phyloP scores from a whole-genome alignment of 176 grass and related monocot genomes.

The Bonia amplexicaulis region DNA sequence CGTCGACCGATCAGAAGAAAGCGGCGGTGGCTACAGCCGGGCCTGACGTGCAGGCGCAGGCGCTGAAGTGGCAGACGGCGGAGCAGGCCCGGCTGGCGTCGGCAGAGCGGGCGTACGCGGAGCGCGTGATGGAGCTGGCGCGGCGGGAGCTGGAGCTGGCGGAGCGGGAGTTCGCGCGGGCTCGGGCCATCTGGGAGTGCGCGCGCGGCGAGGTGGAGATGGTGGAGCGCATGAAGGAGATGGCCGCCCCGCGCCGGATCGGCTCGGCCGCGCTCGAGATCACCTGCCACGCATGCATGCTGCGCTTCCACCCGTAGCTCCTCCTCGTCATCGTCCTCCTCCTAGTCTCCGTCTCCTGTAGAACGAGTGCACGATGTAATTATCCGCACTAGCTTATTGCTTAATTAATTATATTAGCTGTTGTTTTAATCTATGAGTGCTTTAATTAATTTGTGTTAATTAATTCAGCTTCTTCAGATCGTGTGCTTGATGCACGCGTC shows the following conservation, averaged over 20 bases:
- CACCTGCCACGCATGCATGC: constrained; percentile 76
- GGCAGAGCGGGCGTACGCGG: constrained; percentile 66
- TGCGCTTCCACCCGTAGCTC: constrained; percentile 49
- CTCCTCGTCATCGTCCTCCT: neutral
- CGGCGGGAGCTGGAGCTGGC: constrained; percentile 70
- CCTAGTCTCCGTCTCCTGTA: neutral
- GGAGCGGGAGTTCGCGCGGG: constrained; percentile 70
- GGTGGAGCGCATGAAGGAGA: constrained; percentile 73
- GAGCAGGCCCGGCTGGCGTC: constrained; percentile 68
- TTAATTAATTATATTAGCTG: neutral
- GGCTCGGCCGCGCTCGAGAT: constrained; percentile 67
- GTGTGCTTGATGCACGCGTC: neutral
- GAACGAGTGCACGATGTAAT: too few species aligned
- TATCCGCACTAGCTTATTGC: neutral
- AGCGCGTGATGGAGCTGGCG: constrained; percentile 69
- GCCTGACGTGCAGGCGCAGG: constrained; percentile 16
- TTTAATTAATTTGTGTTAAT: neutral
- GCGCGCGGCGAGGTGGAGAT: constrained; percentile 61
- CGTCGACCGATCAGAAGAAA: neutral
- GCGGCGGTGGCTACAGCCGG: neutral
- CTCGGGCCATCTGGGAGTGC: constrained; percentile 67
- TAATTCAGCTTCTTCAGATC: constrained; percentile 11
- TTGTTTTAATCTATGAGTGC: neutral
- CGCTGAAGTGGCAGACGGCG: constrained; percentile 50
- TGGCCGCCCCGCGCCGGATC: constrained; percentile 39